Conservation (phyloP, 495 filamentous ascomycete species). For the Penicillium waksmanii region DNA sequence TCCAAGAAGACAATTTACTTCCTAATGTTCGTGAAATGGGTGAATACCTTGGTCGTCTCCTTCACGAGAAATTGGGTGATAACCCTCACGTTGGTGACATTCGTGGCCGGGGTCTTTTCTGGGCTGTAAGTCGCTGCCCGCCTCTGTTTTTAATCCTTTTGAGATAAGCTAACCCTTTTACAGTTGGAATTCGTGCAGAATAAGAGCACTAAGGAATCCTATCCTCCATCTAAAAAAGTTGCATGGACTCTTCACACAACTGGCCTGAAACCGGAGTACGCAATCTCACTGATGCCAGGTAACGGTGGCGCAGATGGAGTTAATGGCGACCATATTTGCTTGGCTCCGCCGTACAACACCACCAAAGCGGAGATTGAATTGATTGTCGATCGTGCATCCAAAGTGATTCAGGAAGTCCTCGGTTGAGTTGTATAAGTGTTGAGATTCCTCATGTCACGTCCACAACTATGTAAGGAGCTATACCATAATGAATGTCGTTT, state of each 20-base stretch:
- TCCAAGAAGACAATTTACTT: conserved; percentile 49
- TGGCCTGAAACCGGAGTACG: conserved; percentile 53
- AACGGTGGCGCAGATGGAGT: conserved; percentile 66
- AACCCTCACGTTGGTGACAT: conserved; percentile 56
- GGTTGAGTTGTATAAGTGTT: conserved; percentile 10
- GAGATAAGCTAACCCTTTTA: conserved; percentile 10
- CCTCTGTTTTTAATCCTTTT: neutral
- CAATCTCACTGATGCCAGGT: conserved; percentile 71
- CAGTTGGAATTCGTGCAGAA: conserved; percentile 61
- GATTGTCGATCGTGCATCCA: conserved; percentile 50
- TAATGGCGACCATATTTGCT: conserved; percentile 70
- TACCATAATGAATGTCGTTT: too few species aligned
- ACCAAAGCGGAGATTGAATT: conserved; percentile 59
- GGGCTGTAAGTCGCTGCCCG: conserved; percentile 43
- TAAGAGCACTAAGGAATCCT: conserved; percentile 55
- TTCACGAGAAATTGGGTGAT: conserved; percentile 40
- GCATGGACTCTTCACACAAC: conserved; percentile 53
- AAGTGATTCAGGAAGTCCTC: conserved; percentile 34
- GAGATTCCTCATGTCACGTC: neutral
- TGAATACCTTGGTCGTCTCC: conserved; percentile 37
- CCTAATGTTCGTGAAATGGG: conserved; percentile 52
- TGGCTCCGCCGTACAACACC: conserved; percentile 74
- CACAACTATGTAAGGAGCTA: too few species aligned
- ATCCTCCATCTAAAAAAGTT: conserved; percentile 37
- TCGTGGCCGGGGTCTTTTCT: conserved; percentile 56